Evolutionary conservation across 345 rosid genomes (phyloP).

Genomic region (Hypericum perforatum): DNA sequence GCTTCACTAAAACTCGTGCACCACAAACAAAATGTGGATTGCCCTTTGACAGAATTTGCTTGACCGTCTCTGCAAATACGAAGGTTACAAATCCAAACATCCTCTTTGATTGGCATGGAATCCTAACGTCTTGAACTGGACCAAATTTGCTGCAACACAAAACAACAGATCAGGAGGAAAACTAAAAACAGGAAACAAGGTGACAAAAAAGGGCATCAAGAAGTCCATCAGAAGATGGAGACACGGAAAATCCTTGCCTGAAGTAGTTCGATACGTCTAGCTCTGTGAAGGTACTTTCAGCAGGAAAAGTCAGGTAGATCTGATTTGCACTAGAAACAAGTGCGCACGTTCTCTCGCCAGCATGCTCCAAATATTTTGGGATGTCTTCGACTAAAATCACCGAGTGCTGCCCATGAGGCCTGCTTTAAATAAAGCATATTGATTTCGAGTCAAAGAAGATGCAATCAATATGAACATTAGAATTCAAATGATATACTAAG

Average conservation of each 20-base stretch:
- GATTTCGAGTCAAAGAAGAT: background rate
- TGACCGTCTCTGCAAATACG: constrained; percentile 53
- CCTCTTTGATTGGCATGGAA: constrained; percentile 87
- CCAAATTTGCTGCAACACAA: constrained; percentile 60
- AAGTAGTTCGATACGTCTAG: constrained; percentile 82
- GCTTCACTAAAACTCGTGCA: constrained; percentile 97
- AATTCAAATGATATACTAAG: background rate
- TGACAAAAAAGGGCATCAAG: background rate
- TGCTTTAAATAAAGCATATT: constrained; percentile 13
- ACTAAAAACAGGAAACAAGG: background rate
- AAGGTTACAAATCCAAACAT: constrained; percentile 98
- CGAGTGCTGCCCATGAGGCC: constrained; percentile 95
- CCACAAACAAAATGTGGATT: constrained; percentile 90
- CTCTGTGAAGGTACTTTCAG: constrained; percentile 78
- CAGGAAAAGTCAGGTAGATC: constrained; percentile 93
- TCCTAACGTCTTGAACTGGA: constrained; percentile 87
- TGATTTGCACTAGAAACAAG: constrained; percentile 63
- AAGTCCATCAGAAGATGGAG: too few relatives aligned
- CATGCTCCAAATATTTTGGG: constrained; percentile 46
- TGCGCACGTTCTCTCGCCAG: constrained; percentile 45
- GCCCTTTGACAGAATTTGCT: constrained; percentile 62
- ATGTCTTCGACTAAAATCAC: constrained; percentile 81
- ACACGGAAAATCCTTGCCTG: constrained; percentile 23
- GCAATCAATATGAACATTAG: background rate
- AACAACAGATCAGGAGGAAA: background rate